These are phyloP conservation scores for Agaricus blazei DNA, from an alignment of 768 basidiomycete genomes.

Conservation along the genomic window DNA sequence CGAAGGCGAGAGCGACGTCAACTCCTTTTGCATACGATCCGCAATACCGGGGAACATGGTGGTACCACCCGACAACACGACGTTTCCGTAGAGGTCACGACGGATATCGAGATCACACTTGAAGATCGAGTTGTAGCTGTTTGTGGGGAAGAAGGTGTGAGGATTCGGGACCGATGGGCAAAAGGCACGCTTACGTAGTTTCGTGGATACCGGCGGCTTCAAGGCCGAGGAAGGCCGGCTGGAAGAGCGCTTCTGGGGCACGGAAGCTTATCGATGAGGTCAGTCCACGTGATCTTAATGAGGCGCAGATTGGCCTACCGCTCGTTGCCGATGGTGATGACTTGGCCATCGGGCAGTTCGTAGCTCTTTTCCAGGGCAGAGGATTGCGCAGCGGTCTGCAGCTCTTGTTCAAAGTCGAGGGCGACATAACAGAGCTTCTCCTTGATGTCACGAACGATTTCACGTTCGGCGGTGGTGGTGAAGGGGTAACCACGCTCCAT, in stretches of 20 bases:
- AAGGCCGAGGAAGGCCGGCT: slow-evolving; percentile 84
- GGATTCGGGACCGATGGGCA: no score
- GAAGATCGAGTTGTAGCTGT: slow-evolving; percentile 75
- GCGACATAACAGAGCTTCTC: slow-evolving; percentile 96
- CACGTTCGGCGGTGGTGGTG: slow-evolving; percentile 89
- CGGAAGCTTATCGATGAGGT: slow-evolving; percentile 67
- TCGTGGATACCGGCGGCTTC: slow-evolving; percentile 92
- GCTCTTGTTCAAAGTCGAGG: slow-evolving; percentile 90
- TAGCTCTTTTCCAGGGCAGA: slow-evolving; percentile 91
- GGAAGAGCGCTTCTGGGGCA: slow-evolving; percentile 92
- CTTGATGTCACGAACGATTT: slow-evolving; percentile 97
- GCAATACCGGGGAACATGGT: slow-evolving; percentile 97
- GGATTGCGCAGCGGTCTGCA: slow-evolving; percentile 85
- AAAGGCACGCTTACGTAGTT: slow-evolving; percentile 51
- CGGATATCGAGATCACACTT: slow-evolving; percentile 86
- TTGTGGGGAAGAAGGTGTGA: no score
- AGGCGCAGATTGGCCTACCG: slow-evolving; percentile 63
- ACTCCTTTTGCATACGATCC: slow-evolving; percentile 94
- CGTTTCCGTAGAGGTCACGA: slow-evolving; percentile 76
- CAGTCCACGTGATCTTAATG: slow-evolving; percentile 39
- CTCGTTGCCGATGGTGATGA: slow-evolving; percentile 93
- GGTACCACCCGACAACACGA: slow-evolving; percentile 85
- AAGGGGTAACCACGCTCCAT: slow-evolving; percentile 92
- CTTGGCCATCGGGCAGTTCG: slow-evolving; percentile 89
- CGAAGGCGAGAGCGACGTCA: slow-evolving; percentile 76